Base-by-base conservation (phyloP, 2,329 filamentous ascomycete genomes). In the Pseudovirgaria hyperparasitica region DNA sequence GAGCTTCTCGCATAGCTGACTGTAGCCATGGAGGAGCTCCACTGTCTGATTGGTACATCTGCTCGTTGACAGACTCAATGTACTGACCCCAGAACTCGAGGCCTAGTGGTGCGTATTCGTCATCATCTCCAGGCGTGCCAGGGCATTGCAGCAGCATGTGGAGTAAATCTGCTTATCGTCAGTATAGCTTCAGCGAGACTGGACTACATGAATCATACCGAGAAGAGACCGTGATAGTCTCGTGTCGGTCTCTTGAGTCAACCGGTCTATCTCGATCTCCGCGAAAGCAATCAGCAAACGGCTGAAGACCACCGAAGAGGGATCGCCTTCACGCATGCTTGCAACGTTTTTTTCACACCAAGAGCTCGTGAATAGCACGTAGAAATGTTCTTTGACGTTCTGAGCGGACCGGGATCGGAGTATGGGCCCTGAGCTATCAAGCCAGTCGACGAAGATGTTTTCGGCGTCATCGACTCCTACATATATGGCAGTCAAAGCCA, bases 61-160 rank as follows among this genome's bases (percentile, higher is more conserved):
- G 45, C 73, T 78, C 33, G 63, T 69, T 59, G 74, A 60, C 63
- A 9, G 70, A 69, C 51, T 85, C 81, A 5, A 81, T 70, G 45
- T 76, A 84, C 1, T 71, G 75, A 11, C 71, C 76, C 82, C 82
- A 90, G 46, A 90, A 87, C 41, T 90, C 81, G 9, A 87, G 63
- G 1, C 76, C 71, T 2, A 73, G 70, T 1, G 80, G 69, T 29
- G 82, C 85, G 8, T 85, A 71, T 36, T 72, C 74, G 41, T 90
- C 79, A 29, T 87, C 80, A 4, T 68, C 68, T 2, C 76, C 73
- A 1, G 78, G 70, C 39, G 72, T 67, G 2, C 81, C 80, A 9
- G 72, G 61, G 9, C 73, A 68, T 12, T 65, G 65, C 14, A 86
- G 59, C 5, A 90, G 63, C 4, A 72, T 70, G 33, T 68, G 71